Conservation (phyloP, 148 eudicot species). For the Vaccinium myrtillus region DNA sequence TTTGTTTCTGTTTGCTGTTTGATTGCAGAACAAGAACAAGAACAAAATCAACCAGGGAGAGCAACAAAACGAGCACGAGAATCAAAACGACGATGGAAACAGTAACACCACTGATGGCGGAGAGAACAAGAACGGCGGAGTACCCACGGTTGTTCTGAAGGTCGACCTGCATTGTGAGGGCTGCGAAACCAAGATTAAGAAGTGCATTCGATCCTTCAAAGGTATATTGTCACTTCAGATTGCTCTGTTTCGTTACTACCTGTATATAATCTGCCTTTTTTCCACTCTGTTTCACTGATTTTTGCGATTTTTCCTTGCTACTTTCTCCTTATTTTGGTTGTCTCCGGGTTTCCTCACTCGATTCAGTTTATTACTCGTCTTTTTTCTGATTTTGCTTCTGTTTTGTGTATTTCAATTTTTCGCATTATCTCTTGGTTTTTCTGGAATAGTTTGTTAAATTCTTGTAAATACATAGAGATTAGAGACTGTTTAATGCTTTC, state of each 20-base stretch:
- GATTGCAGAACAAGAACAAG: constrained; percentile 10
- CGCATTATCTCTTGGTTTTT: not conserved
- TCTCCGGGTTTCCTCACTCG: no score
- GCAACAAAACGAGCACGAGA: not conserved
- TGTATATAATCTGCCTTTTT: not conserved
- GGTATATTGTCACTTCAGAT: constrained; percentile 23
- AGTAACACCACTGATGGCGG: constrained; percentile 12
- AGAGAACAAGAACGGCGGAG: constrained; percentile 13
- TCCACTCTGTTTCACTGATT: not conserved
- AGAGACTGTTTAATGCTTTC: no score
- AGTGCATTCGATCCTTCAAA: constrained; percentile 22
- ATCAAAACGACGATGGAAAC: not conserved
- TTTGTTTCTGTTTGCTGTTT: not conserved
- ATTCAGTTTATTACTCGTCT: no score
- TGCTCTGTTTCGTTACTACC: not conserved
- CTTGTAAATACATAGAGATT: not conserved
- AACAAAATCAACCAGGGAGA: not conserved
- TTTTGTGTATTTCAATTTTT: not conserved
- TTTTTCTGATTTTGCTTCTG: not conserved
- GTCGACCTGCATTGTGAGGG: constrained; percentile 53
- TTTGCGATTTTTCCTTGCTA: not conserved
- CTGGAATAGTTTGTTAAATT: not conserved
- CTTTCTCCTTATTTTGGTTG: not conserved
- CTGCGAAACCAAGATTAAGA: constrained; percentile 37
- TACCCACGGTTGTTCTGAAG: constrained; percentile 28